Evolutionary conservation across 257 asterid genomes (phyloP), one percentile per base, ranked within the genome.

Genomic region (Ocimum tenuiflorum): DNA sequence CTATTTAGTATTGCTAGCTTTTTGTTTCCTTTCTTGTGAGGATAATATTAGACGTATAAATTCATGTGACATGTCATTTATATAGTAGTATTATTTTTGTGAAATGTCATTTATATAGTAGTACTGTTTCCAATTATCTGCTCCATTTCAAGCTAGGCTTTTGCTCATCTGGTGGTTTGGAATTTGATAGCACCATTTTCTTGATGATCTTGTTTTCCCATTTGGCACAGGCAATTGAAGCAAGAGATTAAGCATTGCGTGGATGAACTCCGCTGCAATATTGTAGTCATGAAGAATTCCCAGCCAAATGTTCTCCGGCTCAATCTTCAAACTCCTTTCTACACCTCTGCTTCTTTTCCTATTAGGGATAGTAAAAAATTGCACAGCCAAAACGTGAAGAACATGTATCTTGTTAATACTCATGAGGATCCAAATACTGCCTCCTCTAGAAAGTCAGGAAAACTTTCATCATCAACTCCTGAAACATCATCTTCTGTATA

Each of bases 231-330:
- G 82, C 84, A 83, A 73, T 27, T 91, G 74, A 91, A 91, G 91
- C 80, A 60, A 69, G 98, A 88, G 80, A 71, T 68, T 35, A 86
- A 82, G 82, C 85, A 75, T 65, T 91, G 98, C 79, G 74, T 88
- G 81, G 88, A 80, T 47, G 86, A 80, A 65, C 85, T 91, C 57
- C 84, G 67, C 55, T 91, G 98, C 77, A 91, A 88, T 76, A 86
- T 88, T 54, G 94, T 91, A 45, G 79, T 78, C 75, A 88, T 91
- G 94, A 91, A 88, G 77, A 87, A 90, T 67, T 81, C 95, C 48
- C 83, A 73, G 53, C 83, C 96, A 7, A 88, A 86, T 73, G 90
- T 91, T 73, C 91, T 88, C 35, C 87, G 95, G 49, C 91, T 91
- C 72, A 88, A 91, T 75, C 69, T 56, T 24, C 85, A 80, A 43